These are phyloP conservation scores for Coniochaeta hoffmannii DNA, from an alignment of 2,329 filamentous ascomycete species.

Conservation along the genomic window DNA sequence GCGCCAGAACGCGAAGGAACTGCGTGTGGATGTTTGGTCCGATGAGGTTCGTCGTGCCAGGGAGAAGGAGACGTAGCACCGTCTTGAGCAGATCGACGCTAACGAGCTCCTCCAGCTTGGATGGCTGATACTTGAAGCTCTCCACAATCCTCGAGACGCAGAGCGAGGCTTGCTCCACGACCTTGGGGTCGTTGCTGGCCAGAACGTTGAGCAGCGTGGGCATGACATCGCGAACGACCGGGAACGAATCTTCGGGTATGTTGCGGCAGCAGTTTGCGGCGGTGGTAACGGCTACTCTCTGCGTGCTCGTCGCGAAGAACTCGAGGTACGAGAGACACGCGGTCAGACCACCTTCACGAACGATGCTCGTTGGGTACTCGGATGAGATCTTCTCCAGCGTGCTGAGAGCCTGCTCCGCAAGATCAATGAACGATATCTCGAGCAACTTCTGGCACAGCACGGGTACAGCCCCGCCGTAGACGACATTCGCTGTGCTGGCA, in stretches of 20 bases:
- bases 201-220: constrained; percentile 87
- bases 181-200: constrained; percentile 86
- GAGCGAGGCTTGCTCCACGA: constrained; percentile 92
- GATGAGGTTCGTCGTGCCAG: constrained; percentile 92
- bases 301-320: constrained; percentile 95
- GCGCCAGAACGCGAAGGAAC: constrained; percentile 85
- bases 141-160: constrained; percentile 95
- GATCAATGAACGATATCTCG: constrained; percentile 93
- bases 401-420: constrained; percentile 93
- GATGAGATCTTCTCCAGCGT: constrained; percentile 96
- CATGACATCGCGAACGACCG: constrained; percentile 92
- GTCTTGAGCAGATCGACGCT: constrained; percentile 80
- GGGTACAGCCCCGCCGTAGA: constrained; percentile 94
- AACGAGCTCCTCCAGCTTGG: constrained; percentile 86
- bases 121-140: constrained; percentile 85
- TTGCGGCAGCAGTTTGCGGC: constrained; percentile 98
- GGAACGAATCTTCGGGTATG: constrained; percentile 88
- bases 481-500: constrained; percentile 86
- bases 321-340: constrained; percentile 95
- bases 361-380: constrained; percentile 91
- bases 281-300: constrained; percentile 92
- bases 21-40: constrained; percentile 92
- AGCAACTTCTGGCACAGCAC: constrained; percentile 90
- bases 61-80: constrained; percentile 78
- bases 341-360: constrained; percentile 88